Base-by-base conservation (phyloP, 495 filamentous ascomycete genomes). In the Aspergillus mulundensis region DNA sequence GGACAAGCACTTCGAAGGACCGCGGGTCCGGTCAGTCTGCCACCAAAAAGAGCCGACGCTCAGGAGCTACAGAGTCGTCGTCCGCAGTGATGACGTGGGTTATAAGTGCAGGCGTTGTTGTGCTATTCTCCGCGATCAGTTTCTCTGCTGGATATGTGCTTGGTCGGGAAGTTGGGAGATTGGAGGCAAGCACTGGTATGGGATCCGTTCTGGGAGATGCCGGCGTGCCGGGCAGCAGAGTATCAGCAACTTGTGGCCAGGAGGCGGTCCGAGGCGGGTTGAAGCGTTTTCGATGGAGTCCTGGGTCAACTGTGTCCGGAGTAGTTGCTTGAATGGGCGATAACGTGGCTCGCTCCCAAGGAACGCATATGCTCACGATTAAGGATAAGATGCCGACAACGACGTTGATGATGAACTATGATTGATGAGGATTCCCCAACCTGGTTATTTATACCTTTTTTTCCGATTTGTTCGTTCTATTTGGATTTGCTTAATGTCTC, bases 71-170 rank as follows among this genome's bases (percentile, higher is more conserved):
- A 7, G 69, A 73, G 15, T 62, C 65, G 0, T 56, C 65, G 2
- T 61, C 63, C 0, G 57, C 66, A 4, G 70, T 96, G 7, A 78
- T 97, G 67, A 95, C 92, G 0, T 95, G 95, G 89, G 87, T 95
- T 3, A 82, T 97, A 36, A 89, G 86, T 39, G 94, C 94, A 0
- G 93, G 94, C 0, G 92, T 96, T 5, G 89, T 98, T 7, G 88
- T 98, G 10, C 74, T 97, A 2, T 86, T 97, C 39, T 89, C 87
- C 2, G 94, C 93, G 1, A 85, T 97, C 47, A 92, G 91, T 54
- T 98, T 97, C 64, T 88, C 90, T 0, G 94, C 94, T 0, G 94
- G 94, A 0, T 97, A 95, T 63, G 89, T 89, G 11, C 82, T 96
- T 16, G 94, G 94, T 11, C 79, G 83, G 21, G 91, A 96, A 64